A percentile compares a stretch with the other conserved stretches of the same genome.
These are phyloP conservation scores for Taphrina flavorubra DNA, from an alignment of 1,139 yeast genomes.

Conservation along the genomic window DNA sequence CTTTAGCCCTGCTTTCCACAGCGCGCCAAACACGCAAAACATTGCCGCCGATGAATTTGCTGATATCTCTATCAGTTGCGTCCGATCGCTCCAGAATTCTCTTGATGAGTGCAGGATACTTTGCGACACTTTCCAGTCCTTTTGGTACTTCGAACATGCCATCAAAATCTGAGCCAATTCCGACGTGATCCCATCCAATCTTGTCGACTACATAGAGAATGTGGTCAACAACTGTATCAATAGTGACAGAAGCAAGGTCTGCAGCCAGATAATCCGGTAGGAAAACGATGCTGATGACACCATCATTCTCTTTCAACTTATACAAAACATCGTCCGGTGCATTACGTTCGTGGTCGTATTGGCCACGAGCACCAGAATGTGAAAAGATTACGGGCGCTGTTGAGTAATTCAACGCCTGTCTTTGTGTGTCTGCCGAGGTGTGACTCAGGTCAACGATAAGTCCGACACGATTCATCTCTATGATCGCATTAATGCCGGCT, in stretches of 20 bases:
- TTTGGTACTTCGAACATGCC: slow-evolving; percentile 59
- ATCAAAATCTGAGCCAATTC: slow-evolving; percentile 63
- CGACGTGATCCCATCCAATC: slow-evolving; percentile 64
- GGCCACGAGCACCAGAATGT: slow-evolving; percentile 57
- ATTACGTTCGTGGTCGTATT: slow-evolving; percentile 58
- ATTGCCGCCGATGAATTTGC: slow-evolving; percentile 59
- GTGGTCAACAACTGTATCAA: slow-evolving; percentile 61
- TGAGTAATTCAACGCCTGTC: slow-evolving; percentile 56
- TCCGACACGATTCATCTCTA: slow-evolving; percentile 61
- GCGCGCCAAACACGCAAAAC: slow-evolving; percentile 60
- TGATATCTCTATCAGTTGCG: slow-evolving; percentile 57
- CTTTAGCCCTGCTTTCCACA: slow-evolving; percentile 52
- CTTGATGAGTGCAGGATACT: slow-evolving; percentile 59
- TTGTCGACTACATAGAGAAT: slow-evolving; percentile 55
- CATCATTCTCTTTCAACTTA: slow-evolving; percentile 56
- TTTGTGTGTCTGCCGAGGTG: slow-evolving; percentile 61
- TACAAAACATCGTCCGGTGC: slow-evolving; percentile 59
- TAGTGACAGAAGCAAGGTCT: slow-evolving; percentile 51
- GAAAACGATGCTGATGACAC: slow-evolving; percentile 61
- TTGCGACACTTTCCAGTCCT: slow-evolving; percentile 62
- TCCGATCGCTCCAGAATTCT: slow-evolving; percentile 45
- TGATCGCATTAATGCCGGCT: slow-evolving; percentile 53
- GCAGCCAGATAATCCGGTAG: slow-evolving; percentile 56
- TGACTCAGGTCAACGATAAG: slow-evolving; percentile 63
- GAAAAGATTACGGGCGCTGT: slow-evolving; percentile 61